These are phyloP conservation scores for Pichia cabralensis DNA, from an alignment of 805 yeast genomes.

Conservation along the genomic window DNA sequence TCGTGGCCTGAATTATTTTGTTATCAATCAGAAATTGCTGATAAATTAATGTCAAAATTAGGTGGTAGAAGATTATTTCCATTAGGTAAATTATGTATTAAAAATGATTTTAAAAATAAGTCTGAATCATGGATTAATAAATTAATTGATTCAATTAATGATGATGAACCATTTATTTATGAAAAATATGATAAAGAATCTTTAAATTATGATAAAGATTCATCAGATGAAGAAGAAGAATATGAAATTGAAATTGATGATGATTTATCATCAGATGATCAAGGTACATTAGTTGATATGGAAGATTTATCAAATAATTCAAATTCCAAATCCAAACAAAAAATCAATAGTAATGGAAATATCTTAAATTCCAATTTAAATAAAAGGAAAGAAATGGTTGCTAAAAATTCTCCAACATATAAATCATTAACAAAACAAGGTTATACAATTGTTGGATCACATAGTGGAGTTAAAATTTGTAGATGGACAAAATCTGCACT, in stretches of 20 bases:
- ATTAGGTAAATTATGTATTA: constrained; percentile 74
- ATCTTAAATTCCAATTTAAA: no score
- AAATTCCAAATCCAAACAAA: constrained; percentile 30
- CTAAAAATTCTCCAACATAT: constrained; percentile 79
- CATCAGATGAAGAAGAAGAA: constrained; percentile 31
- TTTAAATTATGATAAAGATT: constrained; percentile 11
- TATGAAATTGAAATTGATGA: constrained; percentile 10
- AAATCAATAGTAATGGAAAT: no score
- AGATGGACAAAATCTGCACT: constrained; percentile 94
- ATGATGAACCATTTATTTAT: constrained; percentile 49
- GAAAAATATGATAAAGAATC: constrained; percentile 34
- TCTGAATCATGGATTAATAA: constrained; percentile 60
- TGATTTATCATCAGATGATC: constrained; percentile 9
- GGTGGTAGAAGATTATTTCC: constrained; percentile 87
- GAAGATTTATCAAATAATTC: constrained; percentile 41
- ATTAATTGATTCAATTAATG: constrained; percentile 51
- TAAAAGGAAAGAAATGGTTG: constrained; percentile 70
- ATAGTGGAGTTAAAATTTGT: constrained; percentile 90
- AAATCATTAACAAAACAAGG: constrained; percentile 89
- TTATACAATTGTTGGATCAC: constrained; percentile 85
- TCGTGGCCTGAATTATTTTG: constrained; percentile 74
- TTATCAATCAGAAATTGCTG: constrained; percentile 72
- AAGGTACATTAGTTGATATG: constrained; percentile 29
- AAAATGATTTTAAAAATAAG: constrained; percentile 43
- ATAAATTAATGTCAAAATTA: constrained; percentile 63